These are phyloP conservation scores for Saksenaea vasiformis DNA, from an alignment of 371 early-diverging fungal species.

Conservation along the genomic window DNA sequence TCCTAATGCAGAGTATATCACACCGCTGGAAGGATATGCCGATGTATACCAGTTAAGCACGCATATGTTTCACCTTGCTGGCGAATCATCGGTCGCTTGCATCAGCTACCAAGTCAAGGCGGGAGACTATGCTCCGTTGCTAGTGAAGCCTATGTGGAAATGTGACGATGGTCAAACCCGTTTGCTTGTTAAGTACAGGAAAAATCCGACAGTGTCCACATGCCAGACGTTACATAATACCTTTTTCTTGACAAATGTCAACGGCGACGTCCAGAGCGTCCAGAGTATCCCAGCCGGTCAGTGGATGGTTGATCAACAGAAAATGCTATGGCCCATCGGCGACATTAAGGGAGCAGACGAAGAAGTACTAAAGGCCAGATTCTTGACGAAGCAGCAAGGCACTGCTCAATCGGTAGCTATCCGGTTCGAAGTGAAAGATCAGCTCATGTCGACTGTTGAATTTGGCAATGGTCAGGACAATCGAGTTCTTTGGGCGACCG, in stretches of 20 bases:
- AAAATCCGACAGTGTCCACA: background rate
- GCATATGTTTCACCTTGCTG: conserved; percentile 32
- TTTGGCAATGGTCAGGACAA: conserved; percentile 22
- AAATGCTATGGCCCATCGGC: conserved; percentile 57
- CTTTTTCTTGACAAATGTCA: conserved; percentile 49
- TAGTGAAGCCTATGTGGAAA: conserved; percentile 61
- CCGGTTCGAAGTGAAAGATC: conserved; percentile 49
- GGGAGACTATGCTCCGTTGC: conserved; percentile 34
- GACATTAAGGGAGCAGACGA: conserved; percentile 31
- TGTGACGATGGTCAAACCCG: conserved; percentile 55
- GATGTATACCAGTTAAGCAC: conserved; percentile 41
- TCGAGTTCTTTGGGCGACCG: conserved; percentile 21
- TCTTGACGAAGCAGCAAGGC: conserved; percentile 43
- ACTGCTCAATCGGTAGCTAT: conserved; percentile 49
- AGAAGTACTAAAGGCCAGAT: conserved; percentile 51
- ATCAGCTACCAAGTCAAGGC: conserved; percentile 50
- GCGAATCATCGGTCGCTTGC: conserved; percentile 27
- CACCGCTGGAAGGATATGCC: conserved; percentile 17
- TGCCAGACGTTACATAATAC: conserved; percentile 32
- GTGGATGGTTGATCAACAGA: conserved; percentile 51
- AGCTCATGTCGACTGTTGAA: conserved; percentile 28
- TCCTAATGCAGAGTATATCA: conserved; percentile 40
- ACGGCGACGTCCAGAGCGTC: conserved; percentile 49
- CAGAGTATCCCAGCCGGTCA: conserved; percentile 58
- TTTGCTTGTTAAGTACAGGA: conserved; percentile 54